phyloP scores from a whole-genome alignment of 2,329 filamentous ascomycete genomes.

The Truncatella angustata region DNA sequence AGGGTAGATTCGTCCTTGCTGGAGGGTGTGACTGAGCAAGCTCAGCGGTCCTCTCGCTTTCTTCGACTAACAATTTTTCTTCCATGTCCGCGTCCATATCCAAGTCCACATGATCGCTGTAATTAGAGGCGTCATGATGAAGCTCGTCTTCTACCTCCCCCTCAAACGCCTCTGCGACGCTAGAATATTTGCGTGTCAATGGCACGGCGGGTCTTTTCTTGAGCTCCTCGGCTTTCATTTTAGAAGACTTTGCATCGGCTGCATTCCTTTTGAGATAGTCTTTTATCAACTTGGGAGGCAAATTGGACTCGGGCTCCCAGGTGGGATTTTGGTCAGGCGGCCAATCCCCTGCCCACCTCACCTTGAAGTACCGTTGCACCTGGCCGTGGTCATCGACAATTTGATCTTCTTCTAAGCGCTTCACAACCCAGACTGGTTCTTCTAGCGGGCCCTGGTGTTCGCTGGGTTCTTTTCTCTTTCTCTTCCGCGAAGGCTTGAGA shows the following conservation, averaged over 20 bases:
- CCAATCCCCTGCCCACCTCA: constrained; percentile 58
- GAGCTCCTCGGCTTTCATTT: constrained; percentile 7
- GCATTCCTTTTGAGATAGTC: constrained; percentile 37
- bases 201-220: constrained; percentile 20
- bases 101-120: not conserved
- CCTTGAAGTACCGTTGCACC: constrained; percentile 44
- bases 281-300: constrained; percentile 39
- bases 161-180: constrained; percentile 32
- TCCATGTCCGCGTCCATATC: constrained; percentile 8
- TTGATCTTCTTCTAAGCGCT: constrained; percentile 41
- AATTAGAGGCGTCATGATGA: not conserved
- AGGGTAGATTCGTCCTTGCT: not conserved
- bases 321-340: constrained; percentile 54
- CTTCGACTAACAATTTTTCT: constrained; percentile 10
- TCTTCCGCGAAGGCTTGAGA: constrained; percentile 6
- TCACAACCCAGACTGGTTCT: constrained; percentile 39
- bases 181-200: constrained; percentile 28
- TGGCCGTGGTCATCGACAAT: constrained; percentile 33
- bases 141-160: constrained; percentile 18
- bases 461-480: constrained; percentile 5
- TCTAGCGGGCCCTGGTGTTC: constrained; percentile 21
- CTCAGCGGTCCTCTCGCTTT: not conserved
- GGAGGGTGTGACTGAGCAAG: not conserved
- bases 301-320: constrained; percentile 56
- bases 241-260: not conserved